Evolutionary conservation across 176 grass and related monocot species (phyloP).

Genomic region (Bromus sterilis): DNA sequence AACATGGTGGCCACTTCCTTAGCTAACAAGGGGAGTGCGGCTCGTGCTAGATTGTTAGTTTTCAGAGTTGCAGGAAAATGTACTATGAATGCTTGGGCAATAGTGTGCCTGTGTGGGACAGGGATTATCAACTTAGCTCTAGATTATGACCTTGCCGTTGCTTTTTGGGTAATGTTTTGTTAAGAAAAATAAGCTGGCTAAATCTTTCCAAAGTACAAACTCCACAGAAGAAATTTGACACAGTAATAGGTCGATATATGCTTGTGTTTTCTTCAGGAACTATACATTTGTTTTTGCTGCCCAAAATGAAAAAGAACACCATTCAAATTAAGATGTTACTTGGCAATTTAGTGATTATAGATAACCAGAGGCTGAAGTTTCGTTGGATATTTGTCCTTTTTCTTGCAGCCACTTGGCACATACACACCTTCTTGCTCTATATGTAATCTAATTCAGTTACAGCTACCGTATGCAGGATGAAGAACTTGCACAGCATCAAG

Average conservation of each 20-base stretch:
- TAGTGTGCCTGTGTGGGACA: background rate
- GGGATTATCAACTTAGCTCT: background rate
- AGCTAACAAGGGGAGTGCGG: slow-evolving; percentile 60
- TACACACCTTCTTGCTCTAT: background rate
- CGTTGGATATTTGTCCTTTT: background rate
- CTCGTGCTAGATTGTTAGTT: background rate
- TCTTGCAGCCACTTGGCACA: background rate
- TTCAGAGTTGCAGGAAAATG: background rate
- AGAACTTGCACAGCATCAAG: slow-evolving; percentile 79
- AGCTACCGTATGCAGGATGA: slow-evolving; percentile 53
- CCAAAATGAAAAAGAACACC: background rate
- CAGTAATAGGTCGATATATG: background rate
- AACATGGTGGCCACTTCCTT: slow-evolving; percentile 97
- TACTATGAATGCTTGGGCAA: background rate
- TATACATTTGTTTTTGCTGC: background rate
- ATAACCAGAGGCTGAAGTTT: background rate
- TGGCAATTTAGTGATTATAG: background rate
- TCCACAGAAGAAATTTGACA: background rate
- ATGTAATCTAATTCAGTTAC: background rate
- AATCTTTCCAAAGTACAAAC: background rate
- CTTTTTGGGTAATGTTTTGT: background rate
- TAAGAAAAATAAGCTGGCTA: background rate
- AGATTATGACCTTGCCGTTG: background rate
- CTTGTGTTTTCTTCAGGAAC: background rate
- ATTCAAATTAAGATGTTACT: background rate